Evolutionary conservation across 2,329 filamentous ascomycete species (phyloP).

Genomic region (Exutisphaerella laricina): DNA sequence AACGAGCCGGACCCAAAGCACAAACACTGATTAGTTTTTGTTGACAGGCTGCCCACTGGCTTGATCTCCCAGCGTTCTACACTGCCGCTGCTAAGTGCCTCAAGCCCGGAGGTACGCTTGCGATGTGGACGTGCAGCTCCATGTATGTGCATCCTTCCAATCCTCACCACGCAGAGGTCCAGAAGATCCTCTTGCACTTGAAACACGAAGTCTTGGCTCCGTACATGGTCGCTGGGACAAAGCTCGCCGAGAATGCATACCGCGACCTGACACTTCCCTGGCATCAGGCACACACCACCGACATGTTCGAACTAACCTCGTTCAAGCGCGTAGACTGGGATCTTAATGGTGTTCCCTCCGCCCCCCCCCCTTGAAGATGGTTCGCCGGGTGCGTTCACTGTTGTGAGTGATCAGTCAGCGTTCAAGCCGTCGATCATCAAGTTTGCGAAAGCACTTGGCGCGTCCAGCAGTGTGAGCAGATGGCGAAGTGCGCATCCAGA

Average conservation of each 20-base stretch:
- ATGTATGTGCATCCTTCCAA: constrained; percentile 31
- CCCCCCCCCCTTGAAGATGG: constrained; percentile 13
- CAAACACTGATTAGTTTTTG: no score
- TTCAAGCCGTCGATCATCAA: constrained; percentile 25
- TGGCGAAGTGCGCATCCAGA: constrained; percentile 46
- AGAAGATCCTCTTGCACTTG: constrained; percentile 38
- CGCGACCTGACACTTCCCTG: constrained; percentile 46
- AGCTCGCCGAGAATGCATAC: constrained; percentile 40
- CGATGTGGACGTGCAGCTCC: constrained; percentile 43
- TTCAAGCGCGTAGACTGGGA: constrained; percentile 45
- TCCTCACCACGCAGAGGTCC: constrained; percentile 41
- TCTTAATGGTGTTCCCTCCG: constrained; percentile 24
- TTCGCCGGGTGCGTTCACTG: constrained; percentile 16
- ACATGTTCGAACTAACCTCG: constrained; percentile 36
- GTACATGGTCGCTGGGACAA: constrained; percentile 42
- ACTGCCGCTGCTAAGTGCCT: constrained; percentile 42
- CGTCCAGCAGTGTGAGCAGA: constrained; percentile 38
- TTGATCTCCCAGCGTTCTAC: constrained; percentile 52
- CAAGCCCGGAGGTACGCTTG: constrained; percentile 51
- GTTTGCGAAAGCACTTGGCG: constrained; percentile 35
- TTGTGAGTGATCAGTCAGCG: constrained; percentile 20
- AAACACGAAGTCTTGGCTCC: constrained; percentile 35
- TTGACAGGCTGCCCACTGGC: constrained; percentile 47
- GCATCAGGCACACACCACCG: constrained; percentile 31
- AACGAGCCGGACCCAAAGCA: no score